Conservation (phyloP, 768 basidiomycete genomes). For the Ephemerocybe angulata region DNA sequence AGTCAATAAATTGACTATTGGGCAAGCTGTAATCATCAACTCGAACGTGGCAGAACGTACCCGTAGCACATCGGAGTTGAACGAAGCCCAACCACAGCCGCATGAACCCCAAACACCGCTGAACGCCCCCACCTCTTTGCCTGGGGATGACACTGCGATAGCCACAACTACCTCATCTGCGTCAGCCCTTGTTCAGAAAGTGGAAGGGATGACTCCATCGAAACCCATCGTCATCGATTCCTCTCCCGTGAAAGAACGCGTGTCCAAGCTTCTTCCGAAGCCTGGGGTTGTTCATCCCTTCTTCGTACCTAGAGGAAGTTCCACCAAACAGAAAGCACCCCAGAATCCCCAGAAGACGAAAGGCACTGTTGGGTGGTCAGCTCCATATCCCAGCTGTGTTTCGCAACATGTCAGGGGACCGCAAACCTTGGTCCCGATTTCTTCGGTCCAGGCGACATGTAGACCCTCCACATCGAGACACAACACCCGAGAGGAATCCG, state of each 20-base stretch:
- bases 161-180: not conserved
- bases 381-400: conserved; percentile 46
- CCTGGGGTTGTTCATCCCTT: conserved; percentile 39
- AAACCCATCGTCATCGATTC: conserved; percentile 43
- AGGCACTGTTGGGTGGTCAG: conserved; percentile 2
- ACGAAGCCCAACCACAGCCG: not conserved
- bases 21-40: too few relatives aligned
- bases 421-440: conserved; percentile 37
- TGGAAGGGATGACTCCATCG: conserved; percentile 5
- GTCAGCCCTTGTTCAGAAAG: not conserved
- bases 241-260: conserved; percentile 31
- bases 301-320: conserved; percentile 35
- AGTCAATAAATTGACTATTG: not conserved
- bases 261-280: conserved; percentile 8
- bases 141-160: not conserved
- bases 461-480: not conserved
- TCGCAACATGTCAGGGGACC: conserved; percentile 62
- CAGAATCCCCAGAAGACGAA: conserved; percentile 10
- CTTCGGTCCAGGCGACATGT: not conserved
- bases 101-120: not conserved
- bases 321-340: conserved; percentile 7
- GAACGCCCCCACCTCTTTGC: not conserved
- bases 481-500: not conserved
- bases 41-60: not conserved
- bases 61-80: not conserved